phyloP scores from a whole-genome alignment of 2,329 filamentous ascomycete species.

The Anisogramma anomala region DNA sequence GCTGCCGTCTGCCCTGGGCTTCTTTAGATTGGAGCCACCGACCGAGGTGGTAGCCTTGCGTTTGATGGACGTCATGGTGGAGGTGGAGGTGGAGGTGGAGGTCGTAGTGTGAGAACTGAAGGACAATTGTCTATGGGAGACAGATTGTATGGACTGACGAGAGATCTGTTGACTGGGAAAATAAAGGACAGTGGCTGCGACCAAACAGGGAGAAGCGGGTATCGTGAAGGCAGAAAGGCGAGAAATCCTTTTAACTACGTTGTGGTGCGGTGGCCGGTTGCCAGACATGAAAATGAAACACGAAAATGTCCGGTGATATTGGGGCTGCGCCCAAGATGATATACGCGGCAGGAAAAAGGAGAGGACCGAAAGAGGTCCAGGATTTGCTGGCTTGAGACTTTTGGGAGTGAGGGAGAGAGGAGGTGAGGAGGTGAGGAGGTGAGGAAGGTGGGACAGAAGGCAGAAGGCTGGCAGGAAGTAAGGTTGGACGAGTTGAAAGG shows the following conservation, averaged over 20 bases:
- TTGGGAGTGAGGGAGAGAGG: background rate
- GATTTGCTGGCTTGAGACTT: too few species aligned
- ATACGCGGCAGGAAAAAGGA: too few species aligned
- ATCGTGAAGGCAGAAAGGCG: slow-evolving; percentile 5
- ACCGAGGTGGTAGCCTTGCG: slow-evolving; percentile 55
- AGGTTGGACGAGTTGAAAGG: too few species aligned
- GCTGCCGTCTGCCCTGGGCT: slow-evolving; percentile 60
- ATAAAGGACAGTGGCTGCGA: background rate
- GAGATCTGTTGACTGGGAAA: background rate
- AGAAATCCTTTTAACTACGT: too few species aligned
- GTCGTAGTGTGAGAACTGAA: background rate
- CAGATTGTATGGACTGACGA: background rate
- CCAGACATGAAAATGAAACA: too few species aligned
- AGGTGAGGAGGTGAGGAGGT: background rate
- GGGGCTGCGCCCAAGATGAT: too few species aligned
- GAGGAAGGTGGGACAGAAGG: background rate
- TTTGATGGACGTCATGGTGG: slow-evolving; percentile 40
- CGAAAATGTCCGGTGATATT: too few species aligned
- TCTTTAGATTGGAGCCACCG: slow-evolving; percentile 47
- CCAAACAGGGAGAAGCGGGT: background rate
- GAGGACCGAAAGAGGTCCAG: too few species aligned
- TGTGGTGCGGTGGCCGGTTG: too few species aligned
- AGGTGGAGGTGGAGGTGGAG: background rate
- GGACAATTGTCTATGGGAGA: background rate
- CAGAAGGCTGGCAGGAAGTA: background rate